Evolutionary conservation across 805 yeast species (phyloP), one percentile per base, ranked within the genome.

Genomic region (Tetrapisispora phaffii): DNA sequence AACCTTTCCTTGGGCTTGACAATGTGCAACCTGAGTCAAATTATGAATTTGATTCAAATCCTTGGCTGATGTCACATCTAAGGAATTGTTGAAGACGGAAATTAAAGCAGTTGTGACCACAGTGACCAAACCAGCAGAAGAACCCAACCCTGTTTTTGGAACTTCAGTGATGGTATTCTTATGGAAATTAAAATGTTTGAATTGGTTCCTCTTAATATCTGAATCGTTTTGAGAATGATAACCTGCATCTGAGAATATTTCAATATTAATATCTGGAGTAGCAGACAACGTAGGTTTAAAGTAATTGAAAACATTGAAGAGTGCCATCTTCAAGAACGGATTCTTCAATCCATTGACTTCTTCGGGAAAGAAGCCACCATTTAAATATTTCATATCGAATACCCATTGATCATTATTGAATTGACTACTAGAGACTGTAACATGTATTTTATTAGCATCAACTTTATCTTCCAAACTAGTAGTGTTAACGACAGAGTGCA

Each of bases 141-240:
- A 87, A 1, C 98, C 98, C 41, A 93, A 70, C 0, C 98, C 98
- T 0, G 98, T 93, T 60, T 93, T 93, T 2, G 96, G 79, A 6
- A 88, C 95, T 31, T 82, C 68, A 0, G 75, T 70, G 45, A 93
- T 86, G 15, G 77, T 70, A 21, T 59, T 48, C 0, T 62, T 45
- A 60, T 90, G 96, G 60, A 69, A 80, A 36, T 75, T 65, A 57
- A 89, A 89, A 16, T 58, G 49, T 36, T 65, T 69, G 1, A 50
- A 45, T 0, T 69, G 69, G 38, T 72, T 71, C 21, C 45, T 31
- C 50, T 63, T 68, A 0, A 48, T 44, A 0, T 40, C 45, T 2
- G 82, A 71, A 32, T 71, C 62, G 5, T 69, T 72, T 55, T 82
- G 89, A 0, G 97, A 82, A 59, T 93, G 97, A 65, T 85, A 93